Conservation (phyloP, 768 basidiomycete species). For the Boletus insuetus region DNA sequence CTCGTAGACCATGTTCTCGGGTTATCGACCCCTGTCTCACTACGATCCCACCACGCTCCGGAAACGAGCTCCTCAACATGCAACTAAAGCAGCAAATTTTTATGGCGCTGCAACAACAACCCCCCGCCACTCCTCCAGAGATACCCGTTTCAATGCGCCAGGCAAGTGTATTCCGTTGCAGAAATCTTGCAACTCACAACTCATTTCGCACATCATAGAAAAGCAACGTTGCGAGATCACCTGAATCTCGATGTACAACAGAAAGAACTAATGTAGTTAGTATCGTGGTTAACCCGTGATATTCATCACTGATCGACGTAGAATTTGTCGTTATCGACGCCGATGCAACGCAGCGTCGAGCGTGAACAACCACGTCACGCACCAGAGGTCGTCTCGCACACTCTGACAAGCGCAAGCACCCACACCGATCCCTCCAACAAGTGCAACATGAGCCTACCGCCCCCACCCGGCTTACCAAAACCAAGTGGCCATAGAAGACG, state of each 20-base stretch:
- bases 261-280: conserved; percentile 2
- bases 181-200: background rate
- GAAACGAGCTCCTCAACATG: background rate
- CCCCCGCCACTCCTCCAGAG: background rate
- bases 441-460: conserved; percentile 1
- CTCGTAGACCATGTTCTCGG: conserved; percentile 2
- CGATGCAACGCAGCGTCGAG: background rate
- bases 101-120: background rate
- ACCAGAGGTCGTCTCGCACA: background rate
- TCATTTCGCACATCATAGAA: background rate
- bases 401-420: background rate
- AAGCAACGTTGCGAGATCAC: background rate
- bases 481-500: background rate
- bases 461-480: conserved; percentile 9
- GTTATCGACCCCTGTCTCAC: conserved; percentile 1
- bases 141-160: background rate
- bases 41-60: background rate
- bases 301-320: background rate
- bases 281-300: background rate
- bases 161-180: background rate
- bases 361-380: background rate
- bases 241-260: background rate
- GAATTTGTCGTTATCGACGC: background rate
- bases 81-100: conserved; percentile 4
- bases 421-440: background rate